Percentiles rank a stretch among this genome's conserved stretches.
These are phyloP conservation scores for Lodderomyces metapsilosis DNA, from an alignment of 1,139 yeast species.

Conservation along the genomic window DNA sequence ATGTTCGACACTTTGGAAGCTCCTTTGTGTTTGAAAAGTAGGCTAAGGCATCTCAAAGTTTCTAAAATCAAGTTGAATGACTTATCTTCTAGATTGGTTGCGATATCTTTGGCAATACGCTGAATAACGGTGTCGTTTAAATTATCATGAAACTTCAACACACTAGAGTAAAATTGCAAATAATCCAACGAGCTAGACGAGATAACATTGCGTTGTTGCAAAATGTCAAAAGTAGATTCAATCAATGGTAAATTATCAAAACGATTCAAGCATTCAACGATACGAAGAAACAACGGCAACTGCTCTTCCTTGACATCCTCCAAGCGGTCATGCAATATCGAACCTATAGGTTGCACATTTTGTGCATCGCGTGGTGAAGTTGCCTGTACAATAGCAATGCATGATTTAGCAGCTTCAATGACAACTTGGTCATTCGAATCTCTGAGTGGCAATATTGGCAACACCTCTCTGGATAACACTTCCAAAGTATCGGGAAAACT, in stretches of 20 bases:
- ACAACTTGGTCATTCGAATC: slow-evolving; percentile 45
- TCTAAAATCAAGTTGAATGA: slow-evolving; percentile 49
- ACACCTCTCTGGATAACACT: slow-evolving; percentile 7
- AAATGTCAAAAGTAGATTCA: slow-evolving; percentile 18
- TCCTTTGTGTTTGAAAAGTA: slow-evolving; percentile 9
- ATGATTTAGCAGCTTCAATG: slow-evolving; percentile 33
- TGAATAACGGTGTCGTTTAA: slow-evolving; percentile 18
- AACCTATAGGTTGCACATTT: slow-evolving; percentile 14
- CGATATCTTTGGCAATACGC: slow-evolving; percentile 43
- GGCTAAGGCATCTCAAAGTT: slow-evolving; percentile 38
- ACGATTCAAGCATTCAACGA: slow-evolving; percentile 30
- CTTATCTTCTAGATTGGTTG: slow-evolving; percentile 34
- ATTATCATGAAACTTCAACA: slow-evolving; percentile 16
- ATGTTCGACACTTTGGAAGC: slow-evolving; percentile 33
- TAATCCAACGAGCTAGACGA: slow-evolving; percentile 26
- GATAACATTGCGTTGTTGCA: slow-evolving; percentile 19
- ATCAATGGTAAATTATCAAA: slow-evolving; percentile 21
- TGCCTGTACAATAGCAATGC: slow-evolving; percentile 26
- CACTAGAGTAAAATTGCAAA: slow-evolving; percentile 26
- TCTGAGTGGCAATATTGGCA: slow-evolving; percentile 19
- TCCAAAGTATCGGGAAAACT: slow-evolving; percentile 26
- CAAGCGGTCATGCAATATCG: slow-evolving; percentile 14
- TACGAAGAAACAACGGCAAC: slow-evolving; percentile 23
- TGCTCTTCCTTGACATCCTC: slow-evolving; percentile 19
- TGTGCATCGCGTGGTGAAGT: slow-evolving; percentile 17